A percentile compares a stretch with the other conserved stretches of the same genome.
phyloP scores from a whole-genome alignment of 306 rosid genomes.

The Cucurbita argyrosperma region DNA sequence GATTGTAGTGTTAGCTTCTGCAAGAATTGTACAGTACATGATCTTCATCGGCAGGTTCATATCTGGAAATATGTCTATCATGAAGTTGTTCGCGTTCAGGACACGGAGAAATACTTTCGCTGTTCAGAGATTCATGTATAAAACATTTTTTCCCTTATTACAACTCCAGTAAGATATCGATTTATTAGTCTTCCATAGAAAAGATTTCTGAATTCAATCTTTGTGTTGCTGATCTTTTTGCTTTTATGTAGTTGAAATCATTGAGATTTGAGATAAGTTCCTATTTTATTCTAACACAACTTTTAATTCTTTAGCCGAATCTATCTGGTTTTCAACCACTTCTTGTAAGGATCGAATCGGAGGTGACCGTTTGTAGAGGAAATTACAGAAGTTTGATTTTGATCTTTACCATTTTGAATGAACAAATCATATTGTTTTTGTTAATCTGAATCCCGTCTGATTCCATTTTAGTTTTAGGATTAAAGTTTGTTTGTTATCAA shows the following conservation, averaged over 20 bases:
- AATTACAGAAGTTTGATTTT: neutral
- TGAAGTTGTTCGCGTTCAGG: constrained; percentile 71
- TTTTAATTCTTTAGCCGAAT: neutral
- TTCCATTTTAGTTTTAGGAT: neutral
- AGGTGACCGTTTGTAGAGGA: neutral
- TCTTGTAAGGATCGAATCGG: neutral
- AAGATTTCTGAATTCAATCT: neutral
- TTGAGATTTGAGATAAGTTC: neutral
- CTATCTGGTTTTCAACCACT: neutral
- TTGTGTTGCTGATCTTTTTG: neutral
- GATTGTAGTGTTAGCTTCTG: constrained; percentile 59
- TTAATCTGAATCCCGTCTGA: too few relatives aligned
- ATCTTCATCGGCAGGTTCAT: constrained; percentile 54
- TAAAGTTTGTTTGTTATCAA: neutral
- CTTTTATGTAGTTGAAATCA: neutral
- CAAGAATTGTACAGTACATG: constrained; percentile 62
- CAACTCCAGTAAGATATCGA: neutral
- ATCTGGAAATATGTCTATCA: constrained; percentile 71
- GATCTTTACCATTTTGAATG: neutral
- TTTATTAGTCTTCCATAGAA: neutral
- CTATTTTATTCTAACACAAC: neutral
- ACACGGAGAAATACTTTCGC: constrained; percentile 53
- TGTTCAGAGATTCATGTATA: constrained; percentile 79
- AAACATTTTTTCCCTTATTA: neutral
- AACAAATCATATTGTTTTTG: neutral